These are phyloP conservation scores for Phytophthora chlamydospora DNA, from an alignment of 352 stramenopile species.

Conservation along the genomic window DNA sequence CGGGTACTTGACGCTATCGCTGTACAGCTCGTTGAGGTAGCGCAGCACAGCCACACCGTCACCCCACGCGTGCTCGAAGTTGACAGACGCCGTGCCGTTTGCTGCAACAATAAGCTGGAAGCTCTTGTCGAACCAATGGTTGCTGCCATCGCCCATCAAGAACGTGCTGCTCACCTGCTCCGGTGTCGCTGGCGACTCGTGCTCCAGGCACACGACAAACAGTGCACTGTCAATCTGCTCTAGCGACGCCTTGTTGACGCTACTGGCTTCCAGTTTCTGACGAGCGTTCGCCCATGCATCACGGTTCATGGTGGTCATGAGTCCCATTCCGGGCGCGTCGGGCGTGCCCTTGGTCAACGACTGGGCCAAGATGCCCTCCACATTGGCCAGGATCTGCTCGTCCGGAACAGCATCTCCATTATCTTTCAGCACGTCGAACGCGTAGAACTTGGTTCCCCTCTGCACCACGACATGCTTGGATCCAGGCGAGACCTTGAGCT, in stretches of 20 bases:
- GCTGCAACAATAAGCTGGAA: slow-evolving; percentile 89
- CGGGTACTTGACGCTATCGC: slow-evolving; percentile 76
- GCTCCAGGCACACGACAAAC: slow-evolving; percentile 86
- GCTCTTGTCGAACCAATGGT: slow-evolving; percentile 94
- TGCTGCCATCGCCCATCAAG: slow-evolving; percentile 80
- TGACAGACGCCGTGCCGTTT: slow-evolving; percentile 85
- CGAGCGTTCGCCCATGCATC: slow-evolving; percentile 82
- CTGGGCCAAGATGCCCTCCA: slow-evolving; percentile 83
- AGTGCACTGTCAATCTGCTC: slow-evolving; percentile 87
- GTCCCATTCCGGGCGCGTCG: slow-evolving; percentile 60
- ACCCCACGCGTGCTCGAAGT: slow-evolving; percentile 92
- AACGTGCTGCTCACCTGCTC: slow-evolving; percentile 79
- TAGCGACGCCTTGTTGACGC: slow-evolving; percentile 73
- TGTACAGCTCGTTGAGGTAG: slow-evolving; percentile 91
- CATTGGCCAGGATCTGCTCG: slow-evolving; percentile 82
- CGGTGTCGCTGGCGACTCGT: slow-evolving; percentile 57
- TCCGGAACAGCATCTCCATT: slow-evolving; percentile 66
- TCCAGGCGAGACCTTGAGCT: slow-evolving; percentile 64
- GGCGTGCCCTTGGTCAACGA: slow-evolving; percentile 49
- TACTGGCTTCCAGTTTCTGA: slow-evolving; percentile 56
- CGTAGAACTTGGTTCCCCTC: slow-evolving; percentile 85
- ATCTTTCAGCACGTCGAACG: slow-evolving; percentile 82
- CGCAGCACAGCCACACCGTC: slow-evolving; percentile 89
- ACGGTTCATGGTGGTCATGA: slow-evolving; percentile 85
- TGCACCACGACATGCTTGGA: slow-evolving; percentile 89